Evolutionary conservation across 495 filamentous ascomycete genomes (phyloP).

Genomic region (Parathielavia appendiculata): DNA sequence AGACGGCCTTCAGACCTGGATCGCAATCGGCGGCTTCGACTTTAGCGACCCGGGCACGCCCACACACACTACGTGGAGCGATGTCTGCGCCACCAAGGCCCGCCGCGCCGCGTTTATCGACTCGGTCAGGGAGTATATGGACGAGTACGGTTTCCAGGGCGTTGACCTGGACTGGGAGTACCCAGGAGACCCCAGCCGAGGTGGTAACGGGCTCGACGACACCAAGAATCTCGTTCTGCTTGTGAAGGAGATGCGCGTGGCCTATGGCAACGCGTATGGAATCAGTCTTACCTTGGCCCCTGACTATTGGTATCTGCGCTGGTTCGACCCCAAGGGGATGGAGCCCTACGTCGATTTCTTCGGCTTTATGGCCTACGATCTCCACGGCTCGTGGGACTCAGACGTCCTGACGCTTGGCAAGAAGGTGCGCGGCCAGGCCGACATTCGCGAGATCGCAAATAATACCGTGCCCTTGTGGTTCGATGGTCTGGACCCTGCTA

Average conservation of each 20-base stretch:
- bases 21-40: constrained; percentile 46
- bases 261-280: background rate
- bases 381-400: constrained; percentile 37
- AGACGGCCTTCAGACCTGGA: constrained; percentile 30
- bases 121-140: constrained; percentile 42
- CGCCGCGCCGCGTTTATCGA: constrained; percentile 39
- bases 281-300: constrained; percentile 41
- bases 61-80: constrained; percentile 29
- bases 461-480: constrained; percentile 48
- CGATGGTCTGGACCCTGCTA: constrained; percentile 35
- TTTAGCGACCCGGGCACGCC: constrained; percentile 38
- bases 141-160: constrained; percentile 47
- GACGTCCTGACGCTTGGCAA: constrained; percentile 25
- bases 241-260: constrained; percentile 27
- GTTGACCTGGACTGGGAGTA: constrained; percentile 54
- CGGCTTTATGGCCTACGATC: constrained; percentile 55
- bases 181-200: constrained; percentile 44
- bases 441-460: constrained; percentile 51
- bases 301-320: constrained; percentile 46
- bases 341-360: constrained; percentile 42
- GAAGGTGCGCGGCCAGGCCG: constrained; percentile 44
- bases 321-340: constrained; percentile 43
- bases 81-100: constrained; percentile 1
- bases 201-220: constrained; percentile 37
- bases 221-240: constrained; percentile 40